phyloP scores from a whole-genome alignment of 805 yeast species.

The Hanseniaspora taiwanica region DNA sequence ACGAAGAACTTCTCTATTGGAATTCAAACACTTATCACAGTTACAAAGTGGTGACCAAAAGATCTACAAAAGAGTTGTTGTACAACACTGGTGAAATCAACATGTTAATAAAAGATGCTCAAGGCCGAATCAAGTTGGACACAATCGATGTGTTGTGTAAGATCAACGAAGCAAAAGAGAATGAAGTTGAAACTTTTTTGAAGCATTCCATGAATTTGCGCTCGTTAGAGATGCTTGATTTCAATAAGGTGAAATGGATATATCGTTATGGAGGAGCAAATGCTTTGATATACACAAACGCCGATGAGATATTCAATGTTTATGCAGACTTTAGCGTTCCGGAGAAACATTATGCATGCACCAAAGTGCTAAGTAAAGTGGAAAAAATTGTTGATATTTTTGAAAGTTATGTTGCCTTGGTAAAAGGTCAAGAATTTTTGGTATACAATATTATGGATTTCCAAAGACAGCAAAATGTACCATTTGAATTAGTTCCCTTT shows the following conservation, averaged over 20 bases:
- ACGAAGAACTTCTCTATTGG: conserved; percentile 3
- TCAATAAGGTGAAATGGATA: conserved; percentile 15
- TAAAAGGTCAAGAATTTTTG: conserved; percentile 11
- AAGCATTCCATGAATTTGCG: conserved; percentile 5
- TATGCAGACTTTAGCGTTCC: conserved; percentile 9
- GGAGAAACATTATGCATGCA: conserved; percentile 3
- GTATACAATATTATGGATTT: conserved; percentile 8
- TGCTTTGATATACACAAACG: conserved; percentile 12
- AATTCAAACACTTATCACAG: conserved; percentile 2
- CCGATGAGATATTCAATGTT: conserved; percentile 10
- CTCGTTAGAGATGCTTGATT: background rate
- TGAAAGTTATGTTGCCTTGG: conserved; percentile 13
- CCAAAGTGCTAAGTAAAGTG: conserved; percentile 12
- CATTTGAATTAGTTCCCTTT: conserved; percentile 3
- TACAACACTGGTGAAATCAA: conserved; percentile 21
- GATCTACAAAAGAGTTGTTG: conserved; percentile 9
- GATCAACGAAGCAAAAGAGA: conserved; percentile 12
- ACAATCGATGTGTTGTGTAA: conserved; percentile 19
- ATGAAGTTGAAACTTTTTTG: conserved; percentile 9
- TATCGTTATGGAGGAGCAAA: conserved; percentile 14
- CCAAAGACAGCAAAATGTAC: background rate
- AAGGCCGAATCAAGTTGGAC: conserved; percentile 8
- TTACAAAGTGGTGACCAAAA: background rate
- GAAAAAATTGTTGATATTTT: conserved; percentile 20
- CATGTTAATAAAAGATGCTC: conserved; percentile 5